phyloP scores from a whole-genome alignment of 1,139 yeast genomes.

The Candida buenavistaensis region DNA sequence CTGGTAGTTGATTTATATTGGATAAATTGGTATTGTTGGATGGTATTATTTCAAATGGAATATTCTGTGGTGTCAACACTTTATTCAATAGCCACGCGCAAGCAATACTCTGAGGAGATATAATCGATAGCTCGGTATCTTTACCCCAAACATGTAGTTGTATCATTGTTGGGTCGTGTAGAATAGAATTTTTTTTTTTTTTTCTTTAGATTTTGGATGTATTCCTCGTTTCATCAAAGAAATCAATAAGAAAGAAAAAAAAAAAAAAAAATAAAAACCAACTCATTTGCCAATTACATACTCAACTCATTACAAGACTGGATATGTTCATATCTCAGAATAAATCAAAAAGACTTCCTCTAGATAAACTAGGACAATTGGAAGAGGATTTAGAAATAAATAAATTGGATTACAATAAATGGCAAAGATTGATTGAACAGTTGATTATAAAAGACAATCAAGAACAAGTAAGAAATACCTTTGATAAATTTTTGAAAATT shows the following conservation, averaged over 20 bases:
- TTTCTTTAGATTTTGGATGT: too few species aligned
- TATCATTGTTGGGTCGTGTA: slow-evolving; percentile 16
- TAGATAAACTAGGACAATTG: slow-evolving; percentile 56
- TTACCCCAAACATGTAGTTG: slow-evolving; percentile 63
- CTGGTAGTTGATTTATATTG: slow-evolving; percentile 55
- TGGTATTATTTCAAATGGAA: slow-evolving; percentile 40
- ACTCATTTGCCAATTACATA: too few species aligned
- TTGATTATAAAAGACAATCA: slow-evolving; percentile 59
- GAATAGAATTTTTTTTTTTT: neutral
- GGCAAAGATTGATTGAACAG: slow-evolving; percentile 58
- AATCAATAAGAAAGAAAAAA: too few species aligned
- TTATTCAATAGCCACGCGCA: slow-evolving; percentile 32
- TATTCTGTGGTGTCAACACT: slow-evolving; percentile 8
- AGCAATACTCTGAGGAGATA: slow-evolving; percentile 44
- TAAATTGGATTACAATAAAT: slow-evolving; percentile 55
- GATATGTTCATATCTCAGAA: slow-evolving; percentile 25
- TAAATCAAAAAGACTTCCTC: slow-evolving; percentile 33
- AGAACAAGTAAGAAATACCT: slow-evolving; percentile 60
- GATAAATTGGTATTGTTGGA: slow-evolving; percentile 64
- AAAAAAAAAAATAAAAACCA: too few species aligned
- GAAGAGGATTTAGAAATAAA: slow-evolving; percentile 60
- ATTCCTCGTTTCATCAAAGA: slow-evolving; percentile 6
- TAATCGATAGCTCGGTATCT: slow-evolving; percentile 29
- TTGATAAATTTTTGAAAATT: slow-evolving; percentile 58
- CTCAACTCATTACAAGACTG: too few species aligned